A percentile compares a stretch with the other conserved stretches of the same genome.
Evolutionary conservation across 352 stramenopile genomes (phyloP).

Genomic region (Blastocystis sp.): DNA sequence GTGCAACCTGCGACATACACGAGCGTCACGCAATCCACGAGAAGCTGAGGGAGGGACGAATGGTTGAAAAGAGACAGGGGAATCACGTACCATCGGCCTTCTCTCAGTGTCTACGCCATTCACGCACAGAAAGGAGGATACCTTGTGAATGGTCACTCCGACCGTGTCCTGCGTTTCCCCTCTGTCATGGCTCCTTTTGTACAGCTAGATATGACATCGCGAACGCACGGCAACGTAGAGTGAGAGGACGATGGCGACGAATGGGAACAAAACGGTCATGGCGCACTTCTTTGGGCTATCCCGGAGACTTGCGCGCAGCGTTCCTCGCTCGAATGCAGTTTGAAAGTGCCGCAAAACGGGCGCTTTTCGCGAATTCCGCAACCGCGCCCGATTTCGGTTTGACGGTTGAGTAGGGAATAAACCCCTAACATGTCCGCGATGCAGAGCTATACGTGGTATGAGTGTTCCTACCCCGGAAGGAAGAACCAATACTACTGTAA

Average conservation of each 20-base stretch:
- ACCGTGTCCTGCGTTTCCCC: background rate
- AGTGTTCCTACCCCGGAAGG: conserved; percentile 50
- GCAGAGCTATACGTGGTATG: conserved; percentile 59
- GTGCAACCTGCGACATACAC: background rate
- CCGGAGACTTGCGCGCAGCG: background rate
- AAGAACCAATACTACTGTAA: conserved; percentile 30
- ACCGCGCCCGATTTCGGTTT: background rate
- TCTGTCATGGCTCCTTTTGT: background rate
- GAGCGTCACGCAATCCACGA: background rate
- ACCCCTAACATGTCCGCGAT: background rate
- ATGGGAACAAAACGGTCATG: background rate
- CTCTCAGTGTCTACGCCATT: background rate
- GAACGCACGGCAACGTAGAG: background rate
- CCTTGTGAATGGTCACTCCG: background rate
- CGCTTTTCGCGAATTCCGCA: background rate
- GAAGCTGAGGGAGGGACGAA: background rate
- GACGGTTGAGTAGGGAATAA: background rate
- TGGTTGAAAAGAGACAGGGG: background rate
- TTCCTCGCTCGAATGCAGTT: background rate
- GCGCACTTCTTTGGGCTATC: no score
- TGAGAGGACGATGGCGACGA: background rate
- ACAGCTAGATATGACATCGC: background rate
- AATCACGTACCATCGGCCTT: background rate
- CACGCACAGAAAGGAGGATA: background rate
- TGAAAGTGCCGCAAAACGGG: background rate